phyloP scores from a whole-genome alignment of 1,139 yeast genomes.

The Lodderomyces jiufengensis region DNA sequence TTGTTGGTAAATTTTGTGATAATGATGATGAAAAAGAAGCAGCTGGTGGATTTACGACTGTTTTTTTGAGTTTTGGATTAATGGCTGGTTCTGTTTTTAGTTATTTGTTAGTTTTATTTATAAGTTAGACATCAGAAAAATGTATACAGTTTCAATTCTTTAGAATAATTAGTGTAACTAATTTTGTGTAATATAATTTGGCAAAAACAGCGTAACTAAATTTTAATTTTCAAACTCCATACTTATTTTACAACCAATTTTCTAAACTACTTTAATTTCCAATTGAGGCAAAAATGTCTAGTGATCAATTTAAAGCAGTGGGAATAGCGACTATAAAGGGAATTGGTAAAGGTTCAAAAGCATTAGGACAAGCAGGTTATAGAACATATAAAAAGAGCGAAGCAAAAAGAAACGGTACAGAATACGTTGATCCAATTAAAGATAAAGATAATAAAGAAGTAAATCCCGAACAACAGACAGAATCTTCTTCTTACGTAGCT shows the following conservation, averaged over 20 bases:
- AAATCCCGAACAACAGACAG: background rate
- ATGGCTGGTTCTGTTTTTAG: slow-evolving; percentile 75
- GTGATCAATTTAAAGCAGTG: slow-evolving; percentile 43
- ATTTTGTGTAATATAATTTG: no score
- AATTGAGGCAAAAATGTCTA: slow-evolving; percentile 26
- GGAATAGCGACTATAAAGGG: slow-evolving; percentile 46
- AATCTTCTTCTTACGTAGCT: background rate
- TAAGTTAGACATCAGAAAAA: no score
- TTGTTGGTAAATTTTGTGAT: slow-evolving; percentile 57
- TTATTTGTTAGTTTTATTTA: slow-evolving; percentile 51
- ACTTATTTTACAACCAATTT: no score
- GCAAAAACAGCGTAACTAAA: no score
- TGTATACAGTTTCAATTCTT: no score
- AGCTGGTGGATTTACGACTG: slow-evolving; percentile 88
- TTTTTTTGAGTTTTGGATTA: slow-evolving; percentile 70
- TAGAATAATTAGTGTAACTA: no score
- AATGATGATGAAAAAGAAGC: slow-evolving; percentile 75
- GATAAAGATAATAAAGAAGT: slow-evolving; percentile 1
- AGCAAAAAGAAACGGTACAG: slow-evolving; percentile 22
- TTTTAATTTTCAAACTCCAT: no score
- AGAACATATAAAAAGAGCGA: slow-evolving; percentile 44
- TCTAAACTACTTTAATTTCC: no score
- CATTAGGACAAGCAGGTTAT: slow-evolving; percentile 48
- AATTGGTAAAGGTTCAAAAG: slow-evolving; percentile 47
- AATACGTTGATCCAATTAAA: slow-evolving; percentile 11